Evolutionary conservation across 352 stramenopile genomes (phyloP).

Genomic region (Globisporangium polare): DNA sequence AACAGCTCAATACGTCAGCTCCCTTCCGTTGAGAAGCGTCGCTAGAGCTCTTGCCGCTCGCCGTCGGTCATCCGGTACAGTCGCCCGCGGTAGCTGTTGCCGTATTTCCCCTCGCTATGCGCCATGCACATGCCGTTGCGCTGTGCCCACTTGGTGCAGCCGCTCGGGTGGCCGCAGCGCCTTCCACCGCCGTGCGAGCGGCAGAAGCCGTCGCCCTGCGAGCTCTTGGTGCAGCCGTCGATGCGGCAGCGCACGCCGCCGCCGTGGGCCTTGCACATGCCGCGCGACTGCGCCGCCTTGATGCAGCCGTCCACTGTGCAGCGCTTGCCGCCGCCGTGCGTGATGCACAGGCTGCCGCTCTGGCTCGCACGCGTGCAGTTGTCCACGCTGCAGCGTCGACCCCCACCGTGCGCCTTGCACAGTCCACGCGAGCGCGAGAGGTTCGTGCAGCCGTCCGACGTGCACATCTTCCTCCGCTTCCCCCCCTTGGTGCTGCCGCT

Average conservation of each 20-base stretch:
- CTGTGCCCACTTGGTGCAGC: constrained; percentile 80
- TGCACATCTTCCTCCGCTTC: constrained; percentile 83
- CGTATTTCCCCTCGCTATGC: constrained; percentile 78
- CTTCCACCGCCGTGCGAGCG: constrained; percentile 69
- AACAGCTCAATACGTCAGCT: background rate
- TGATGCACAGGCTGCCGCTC: constrained; percentile 80
- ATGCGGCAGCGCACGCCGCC: constrained; percentile 77
- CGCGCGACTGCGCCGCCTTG: constrained; percentile 74
- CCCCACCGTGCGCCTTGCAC: constrained; percentile 76
- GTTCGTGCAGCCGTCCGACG: constrained; percentile 68
- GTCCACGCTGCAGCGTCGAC: constrained; percentile 72
- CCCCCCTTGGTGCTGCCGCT: constrained; percentile 22
- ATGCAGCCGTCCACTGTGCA: constrained; percentile 76
- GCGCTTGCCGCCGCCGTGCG: constrained; percentile 77
- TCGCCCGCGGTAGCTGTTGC: constrained; percentile 73
- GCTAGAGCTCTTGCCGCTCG: constrained; percentile 9
- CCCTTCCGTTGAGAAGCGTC: background rate
- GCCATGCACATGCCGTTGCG: constrained; percentile 86
- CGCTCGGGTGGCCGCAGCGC: constrained; percentile 64
- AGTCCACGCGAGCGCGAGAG: constrained; percentile 71
- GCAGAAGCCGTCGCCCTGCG: constrained; percentile 80
- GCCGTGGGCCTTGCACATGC: constrained; percentile 84
- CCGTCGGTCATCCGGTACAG: constrained; percentile 36
- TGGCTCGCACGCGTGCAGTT: constrained; percentile 76
- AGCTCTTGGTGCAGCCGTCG: constrained; percentile 82